phyloP scores from a whole-genome alignment of 2,329 filamentous ascomycete genomes.

The Xylariaceae sp. region DNA sequence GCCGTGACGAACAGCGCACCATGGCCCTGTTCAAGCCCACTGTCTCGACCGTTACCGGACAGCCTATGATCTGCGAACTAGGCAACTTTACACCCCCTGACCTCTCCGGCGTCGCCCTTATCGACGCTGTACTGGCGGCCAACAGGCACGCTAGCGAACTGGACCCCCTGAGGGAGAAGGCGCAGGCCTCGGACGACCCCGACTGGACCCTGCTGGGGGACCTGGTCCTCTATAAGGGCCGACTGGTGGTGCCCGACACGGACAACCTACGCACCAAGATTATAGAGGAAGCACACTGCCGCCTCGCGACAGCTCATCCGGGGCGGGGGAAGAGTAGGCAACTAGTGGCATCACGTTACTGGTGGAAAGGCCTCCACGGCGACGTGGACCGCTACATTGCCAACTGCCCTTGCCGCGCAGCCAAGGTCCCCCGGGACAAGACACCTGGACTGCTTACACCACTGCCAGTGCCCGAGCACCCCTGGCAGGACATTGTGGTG shows the following conservation, averaged over 20 bases:
- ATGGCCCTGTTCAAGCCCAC: background rate
- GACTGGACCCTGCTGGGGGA: background rate
- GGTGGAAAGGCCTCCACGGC: background rate
- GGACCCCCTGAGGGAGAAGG: background rate
- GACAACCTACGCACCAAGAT: background rate
- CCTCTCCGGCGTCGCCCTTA: background rate
- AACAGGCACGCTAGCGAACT: background rate
- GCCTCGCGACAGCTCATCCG: background rate
- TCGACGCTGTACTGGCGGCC: background rate
- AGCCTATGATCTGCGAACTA: background rate
- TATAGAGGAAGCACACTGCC: background rate
- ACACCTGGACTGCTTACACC: background rate
- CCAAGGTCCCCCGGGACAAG: background rate
- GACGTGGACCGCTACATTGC: background rate
- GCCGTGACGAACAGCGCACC: background rate
- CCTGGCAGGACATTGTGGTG: too few species aligned
- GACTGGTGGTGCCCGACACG: background rate
- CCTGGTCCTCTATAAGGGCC: background rate
- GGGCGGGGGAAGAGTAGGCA: background rate
- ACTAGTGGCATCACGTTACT: background rate
- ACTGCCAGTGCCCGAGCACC: background rate
- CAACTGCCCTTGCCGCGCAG: background rate
- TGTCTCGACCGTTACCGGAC: background rate
- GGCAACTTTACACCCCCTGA: background rate
- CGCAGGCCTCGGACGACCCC: background rate